Conservation (phyloP, 2,329 filamentous ascomycete genomes). For the Endoconidiophora laricicola region DNA sequence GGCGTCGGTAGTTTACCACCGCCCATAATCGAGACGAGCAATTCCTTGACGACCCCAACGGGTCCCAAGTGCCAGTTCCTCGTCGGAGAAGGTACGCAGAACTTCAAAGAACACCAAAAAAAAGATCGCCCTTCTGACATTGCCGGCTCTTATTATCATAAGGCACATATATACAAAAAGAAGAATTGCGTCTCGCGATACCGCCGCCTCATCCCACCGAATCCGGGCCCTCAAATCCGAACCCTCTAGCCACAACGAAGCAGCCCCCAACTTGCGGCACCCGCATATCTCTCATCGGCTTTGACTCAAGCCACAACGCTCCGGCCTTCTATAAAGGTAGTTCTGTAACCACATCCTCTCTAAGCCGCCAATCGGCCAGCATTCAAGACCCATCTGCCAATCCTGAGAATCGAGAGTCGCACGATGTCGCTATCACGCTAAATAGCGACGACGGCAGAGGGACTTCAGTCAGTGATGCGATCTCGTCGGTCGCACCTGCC, state of each 20-base stretch:
- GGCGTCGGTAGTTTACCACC: slow-evolving; percentile 36
- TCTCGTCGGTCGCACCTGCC: slow-evolving; percentile 36
- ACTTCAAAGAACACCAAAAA: not conserved
- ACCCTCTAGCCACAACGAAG: slow-evolving; percentile 73
- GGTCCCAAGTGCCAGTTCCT: slow-evolving; percentile 79
- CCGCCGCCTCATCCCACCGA: slow-evolving; percentile 93
- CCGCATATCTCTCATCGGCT: slow-evolving; percentile 59
- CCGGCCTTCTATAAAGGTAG: slow-evolving; percentile 38
- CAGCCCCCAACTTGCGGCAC: slow-evolving; percentile 74
- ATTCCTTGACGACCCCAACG: slow-evolving; percentile 62
- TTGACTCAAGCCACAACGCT: slow-evolving; percentile 43
- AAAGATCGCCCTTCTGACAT: not conserved
- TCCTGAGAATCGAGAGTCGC: slow-evolving; percentile 38
- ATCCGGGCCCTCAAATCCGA: slow-evolving; percentile 69
- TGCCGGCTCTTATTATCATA: slow-evolving; percentile 21
- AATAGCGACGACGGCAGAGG: slow-evolving; percentile 40
- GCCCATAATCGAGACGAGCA: slow-evolving; percentile 86
- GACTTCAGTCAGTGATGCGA: slow-evolving; percentile 35
- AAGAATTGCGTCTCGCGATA: slow-evolving; percentile 82
- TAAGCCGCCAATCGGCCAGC: slow-evolving; percentile 28
- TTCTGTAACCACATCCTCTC: slow-evolving; percentile 32
- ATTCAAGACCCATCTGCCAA: slow-evolving; percentile 42
- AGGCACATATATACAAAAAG: slow-evolving; percentile 82
- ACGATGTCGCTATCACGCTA: slow-evolving; percentile 36
- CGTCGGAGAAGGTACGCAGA: slow-evolving; percentile 64